Evolutionary conservation across 2,329 filamentous ascomycete genomes (phyloP), one percentile per base, ranked within the genome.

Genomic region (Fusarium paranaense): DNA sequence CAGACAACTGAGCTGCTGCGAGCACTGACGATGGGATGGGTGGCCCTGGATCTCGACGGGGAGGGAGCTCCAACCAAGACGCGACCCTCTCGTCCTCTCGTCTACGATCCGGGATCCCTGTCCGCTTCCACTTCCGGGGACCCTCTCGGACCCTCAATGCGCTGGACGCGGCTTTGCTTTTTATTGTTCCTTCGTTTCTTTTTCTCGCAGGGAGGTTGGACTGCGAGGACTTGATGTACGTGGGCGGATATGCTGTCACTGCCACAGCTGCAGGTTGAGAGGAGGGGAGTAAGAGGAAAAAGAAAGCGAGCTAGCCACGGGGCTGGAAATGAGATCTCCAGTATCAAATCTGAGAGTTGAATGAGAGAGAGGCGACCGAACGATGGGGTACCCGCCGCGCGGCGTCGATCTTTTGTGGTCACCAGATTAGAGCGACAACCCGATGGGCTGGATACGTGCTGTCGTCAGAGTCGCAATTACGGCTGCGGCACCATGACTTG

Each of bases 241-340:
- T 52, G 32, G 20, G 32, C 18, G 33, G 42, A 33, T 27, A 47
- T 47, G 59, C 61, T 38, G 27, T 16, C 45, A 50, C 45, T 27
- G 45, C 45, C 5, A 22, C 38, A 18, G 45, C 25, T 52, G 33
- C 18, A 25, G 33, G 30, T 27, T 20, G 18, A 25, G 47, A 45
- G 38, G 60, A 58, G 42, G 30, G 14, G 35, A 18, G 25, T 27
- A 40, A 50, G 54, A 62, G 32, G 25, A 18, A 42, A 68, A 64
- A 16, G 37, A 40, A 50, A 67, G 59, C 38, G 70, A 33, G 40
- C 56, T 62, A 68, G 30, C 50, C 63, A 71, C 33, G 67, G 71
- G 62, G n/a, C 45, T 62, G 67, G 70, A 74, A 73, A 74, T 74
- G 71, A 73, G 67, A 74, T 71, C 59, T 61, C 71, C 67, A 71